A percentile compares a stretch with the other conserved stretches of the same genome.
phyloP scores from a whole-genome alignment of 1,284 basidiomycete genomes.

The Singerocomus rubriflavus region DNA sequence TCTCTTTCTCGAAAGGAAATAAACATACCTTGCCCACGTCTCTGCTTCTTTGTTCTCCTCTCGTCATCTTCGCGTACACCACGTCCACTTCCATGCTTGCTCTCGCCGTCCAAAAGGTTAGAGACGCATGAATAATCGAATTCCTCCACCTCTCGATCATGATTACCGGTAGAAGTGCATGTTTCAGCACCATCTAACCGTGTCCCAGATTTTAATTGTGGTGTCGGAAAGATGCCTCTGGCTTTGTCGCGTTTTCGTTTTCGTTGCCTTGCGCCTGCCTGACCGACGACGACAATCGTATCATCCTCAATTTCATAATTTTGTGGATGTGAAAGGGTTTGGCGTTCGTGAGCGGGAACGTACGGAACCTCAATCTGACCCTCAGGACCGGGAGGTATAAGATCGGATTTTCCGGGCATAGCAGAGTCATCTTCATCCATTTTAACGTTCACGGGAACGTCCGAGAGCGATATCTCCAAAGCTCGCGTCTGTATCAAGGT shows the following conservation, averaged over 20 bases:
- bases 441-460: background rate
- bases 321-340: conserved; percentile 14
- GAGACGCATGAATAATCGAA: conserved; percentile 77
- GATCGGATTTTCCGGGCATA: conserved; percentile 12
- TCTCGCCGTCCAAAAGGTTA: conserved; percentile 72
- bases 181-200: conserved; percentile 3
- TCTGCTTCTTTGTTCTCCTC: conserved; percentile 49
- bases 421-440: conserved; percentile 7
- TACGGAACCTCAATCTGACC: conserved; percentile 67
- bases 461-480: conserved; percentile 2
- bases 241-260: conserved; percentile 42
- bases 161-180: conserved; percentile 13
- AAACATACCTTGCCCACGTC: conserved; percentile 46
- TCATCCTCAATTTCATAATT: conserved; percentile 45
- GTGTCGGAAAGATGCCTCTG: conserved; percentile 1
- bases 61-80: conserved; percentile 27
- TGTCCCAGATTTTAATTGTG: conserved; percentile 4
- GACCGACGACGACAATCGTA: conserved; percentile 69
- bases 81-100: conserved; percentile 34
- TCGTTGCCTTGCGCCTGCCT: conserved; percentile 56
- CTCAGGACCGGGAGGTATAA: conserved; percentile 23
- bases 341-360: conserved; percentile 57
- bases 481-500: conserved; percentile 10
- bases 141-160: conserved; percentile 37
- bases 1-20: background rate